These are phyloP conservation scores for Ascomycota sp. DNA, from an alignment of 2,329 filamentous ascomycete genomes.

Conservation along the genomic window DNA sequence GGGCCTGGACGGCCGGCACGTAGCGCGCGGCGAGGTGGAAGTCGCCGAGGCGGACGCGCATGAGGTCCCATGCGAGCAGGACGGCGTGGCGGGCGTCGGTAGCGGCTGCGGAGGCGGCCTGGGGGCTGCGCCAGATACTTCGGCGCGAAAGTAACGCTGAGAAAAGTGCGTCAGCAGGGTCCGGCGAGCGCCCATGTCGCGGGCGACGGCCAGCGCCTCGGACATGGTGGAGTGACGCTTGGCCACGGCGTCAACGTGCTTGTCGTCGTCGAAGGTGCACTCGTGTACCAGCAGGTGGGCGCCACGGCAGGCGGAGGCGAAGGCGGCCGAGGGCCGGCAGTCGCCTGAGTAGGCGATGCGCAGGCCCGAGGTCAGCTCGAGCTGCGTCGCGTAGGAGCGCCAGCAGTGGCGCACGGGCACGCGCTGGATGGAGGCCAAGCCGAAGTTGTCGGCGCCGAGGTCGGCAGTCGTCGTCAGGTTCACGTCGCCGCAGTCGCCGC, in stretches of 20 bases:
- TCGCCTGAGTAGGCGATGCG: conserved; percentile 89
- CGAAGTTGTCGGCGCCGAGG: conserved; percentile 27
- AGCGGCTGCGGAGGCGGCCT: too few relatives aligned
- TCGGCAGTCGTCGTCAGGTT: conserved; percentile 14
- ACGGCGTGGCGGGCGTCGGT: conserved; percentile 21
- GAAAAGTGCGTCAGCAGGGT: conserved; percentile 87
- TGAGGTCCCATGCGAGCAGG: conserved; percentile 60
- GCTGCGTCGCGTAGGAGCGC: conserved; percentile 52
- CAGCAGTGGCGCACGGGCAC: conserved; percentile 60
- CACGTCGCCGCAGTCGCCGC: conserved; percentile 8
- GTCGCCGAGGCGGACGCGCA: conserved; percentile 51
- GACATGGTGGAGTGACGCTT: conserved; percentile 84
- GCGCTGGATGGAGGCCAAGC: conserved; percentile 46
- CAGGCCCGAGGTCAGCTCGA: conserved; percentile 63
- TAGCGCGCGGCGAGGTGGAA: conserved; percentile 46
- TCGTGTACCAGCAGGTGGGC: conserved; percentile 84
- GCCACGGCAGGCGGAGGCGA: conserved; percentile 49
- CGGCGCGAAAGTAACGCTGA: conserved; percentile 65
- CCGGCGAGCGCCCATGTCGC: conserved; percentile 57
- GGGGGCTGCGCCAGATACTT: too few relatives aligned
- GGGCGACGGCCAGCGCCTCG: conserved; percentile 64
- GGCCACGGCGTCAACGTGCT: conserved; percentile 53
- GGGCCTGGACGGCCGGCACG: conserved; percentile 29
- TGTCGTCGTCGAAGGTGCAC: conserved; percentile 84
- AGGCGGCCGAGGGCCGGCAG: conserved; percentile 56